Percentiles rank a stretch among this genome's conserved stretches.
Conservation (phyloP, 2,329 filamentous ascomycete species). For the Colletotrichum eremochloae region DNA sequence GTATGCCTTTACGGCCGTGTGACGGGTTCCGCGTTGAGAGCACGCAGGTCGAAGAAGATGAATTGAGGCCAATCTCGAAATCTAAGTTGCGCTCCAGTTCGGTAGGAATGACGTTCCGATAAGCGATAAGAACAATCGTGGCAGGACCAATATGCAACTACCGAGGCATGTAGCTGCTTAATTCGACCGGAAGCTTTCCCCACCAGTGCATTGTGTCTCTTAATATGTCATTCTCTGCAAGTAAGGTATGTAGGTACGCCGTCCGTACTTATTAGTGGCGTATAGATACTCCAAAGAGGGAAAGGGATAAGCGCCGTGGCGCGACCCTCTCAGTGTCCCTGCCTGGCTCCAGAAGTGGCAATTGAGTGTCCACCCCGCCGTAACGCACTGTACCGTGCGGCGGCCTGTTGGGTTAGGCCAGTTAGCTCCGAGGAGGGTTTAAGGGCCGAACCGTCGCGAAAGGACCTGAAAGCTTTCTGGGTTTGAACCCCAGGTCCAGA, state of each 20-base stretch:
- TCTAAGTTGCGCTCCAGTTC: slow-evolving; percentile 10
- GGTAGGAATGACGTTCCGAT: slow-evolving; percentile 20
- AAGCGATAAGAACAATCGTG: slow-evolving; percentile 9
- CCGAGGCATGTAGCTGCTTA: not conserved
- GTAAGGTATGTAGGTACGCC: not conserved
- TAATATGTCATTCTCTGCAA: not conserved
- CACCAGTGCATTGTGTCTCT: not conserved
- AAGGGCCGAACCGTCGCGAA: slow-evolving; percentile 40
- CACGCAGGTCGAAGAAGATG: not conserved
- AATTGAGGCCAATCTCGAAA: slow-evolving; percentile 15
- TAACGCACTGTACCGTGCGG: slow-evolving; percentile 26
- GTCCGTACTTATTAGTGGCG: not conserved
- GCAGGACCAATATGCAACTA: slow-evolving; percentile 5
- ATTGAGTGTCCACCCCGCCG: slow-evolving; percentile 20
- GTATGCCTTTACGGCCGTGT: slow-evolving; percentile 7
- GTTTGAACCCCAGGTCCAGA: slow-evolving; percentile 28
- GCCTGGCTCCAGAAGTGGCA: slow-evolving; percentile 33
- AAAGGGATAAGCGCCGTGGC: slow-evolving; percentile 1
- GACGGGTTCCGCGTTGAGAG: slow-evolving; percentile 1
- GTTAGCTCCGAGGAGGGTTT: slow-evolving; percentile 34
- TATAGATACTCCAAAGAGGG: not conserved
- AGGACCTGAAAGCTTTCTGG: slow-evolving; percentile 30
- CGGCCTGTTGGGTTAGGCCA: slow-evolving; percentile 24
- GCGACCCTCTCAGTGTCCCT: slow-evolving; percentile 26
- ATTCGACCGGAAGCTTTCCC: slow-evolving; percentile 1